A percentile compares a stretch with the other conserved stretches of the same genome.
Conservation (phyloP, 208 protist species). For the Leishmania guyanensis region DNA sequence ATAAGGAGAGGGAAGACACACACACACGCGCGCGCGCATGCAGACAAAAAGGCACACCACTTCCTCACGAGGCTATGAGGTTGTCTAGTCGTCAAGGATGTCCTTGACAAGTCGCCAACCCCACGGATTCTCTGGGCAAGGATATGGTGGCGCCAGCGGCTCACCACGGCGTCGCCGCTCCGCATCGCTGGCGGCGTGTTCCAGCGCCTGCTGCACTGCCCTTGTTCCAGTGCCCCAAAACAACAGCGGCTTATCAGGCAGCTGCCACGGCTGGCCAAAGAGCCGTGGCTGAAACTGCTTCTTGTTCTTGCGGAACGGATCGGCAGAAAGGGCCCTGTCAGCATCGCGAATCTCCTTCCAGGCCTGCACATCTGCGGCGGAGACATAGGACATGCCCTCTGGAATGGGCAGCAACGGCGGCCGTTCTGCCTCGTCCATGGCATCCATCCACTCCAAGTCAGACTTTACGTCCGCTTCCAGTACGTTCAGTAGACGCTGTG, state of each 20-base stretch:
- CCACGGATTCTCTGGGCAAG: constrained; percentile 86
- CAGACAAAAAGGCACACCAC: not conserved
- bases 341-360: constrained; percentile 62
- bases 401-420: constrained; percentile 83
- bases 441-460: constrained; percentile 79
- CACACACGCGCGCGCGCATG: not conserved
- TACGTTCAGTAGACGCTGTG: constrained; percentile 57
- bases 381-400: constrained; percentile 86
- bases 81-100: constrained; percentile 58
- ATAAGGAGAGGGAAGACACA: not conserved
- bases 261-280: constrained; percentile 69
- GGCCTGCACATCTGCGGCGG: constrained; percentile 69
- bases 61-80: no score
- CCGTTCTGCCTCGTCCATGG: constrained; percentile 83
- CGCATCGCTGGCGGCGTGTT: constrained; percentile 80
- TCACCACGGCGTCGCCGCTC: constrained; percentile 52
- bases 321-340: constrained; percentile 40
- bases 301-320: constrained; percentile 63
- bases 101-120: constrained; percentile 82
- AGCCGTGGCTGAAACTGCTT: constrained; percentile 55
- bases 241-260: constrained; percentile 80
- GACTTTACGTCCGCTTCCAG: constrained; percentile 74
- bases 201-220: constrained; percentile 85
- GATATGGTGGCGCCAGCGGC: constrained; percentile 75
- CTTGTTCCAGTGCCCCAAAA: constrained; percentile 84